Evolutionary conservation across 352 stramenopile species (phyloP), one percentile per base, ranked within the genome.

Genomic region (Globisporangium ultimum): DNA sequence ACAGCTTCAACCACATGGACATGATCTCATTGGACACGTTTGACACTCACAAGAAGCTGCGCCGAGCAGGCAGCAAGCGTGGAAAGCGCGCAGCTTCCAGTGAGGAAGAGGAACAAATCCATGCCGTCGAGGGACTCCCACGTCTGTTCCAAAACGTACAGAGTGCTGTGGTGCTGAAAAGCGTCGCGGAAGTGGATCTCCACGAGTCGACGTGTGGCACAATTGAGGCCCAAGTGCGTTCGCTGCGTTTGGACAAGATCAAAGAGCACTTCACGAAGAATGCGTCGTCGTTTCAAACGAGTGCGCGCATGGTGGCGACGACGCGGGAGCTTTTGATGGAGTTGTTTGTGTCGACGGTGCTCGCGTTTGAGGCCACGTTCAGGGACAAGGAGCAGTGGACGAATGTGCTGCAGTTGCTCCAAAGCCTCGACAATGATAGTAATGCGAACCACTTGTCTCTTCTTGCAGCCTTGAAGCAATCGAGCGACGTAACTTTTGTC

Each of bases 1-100:
- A 90, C 47, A 89, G 72, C 54, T 92, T 93, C 51, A 91, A 91
- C 59, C 55, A 83, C 9, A 69, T 89, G 48, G 84, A 95, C 38
- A 48, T 72, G n/a, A 72, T 93, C 24, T 86, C 80, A 18, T 63
- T 88, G 9, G 80, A 89, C 49, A 76, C 88, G 47, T 93, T 88
- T 48, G 80, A 91, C 41, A 88, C 80, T 24, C 69, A 85, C 58
- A 73, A 71, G 43, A 90, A 87, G 55, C 63, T 87, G 9, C 78
- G 67, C 1, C 73, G 78, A 55, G 42, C 60, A 0, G 53, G 67
- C 8, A 76, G 64, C 47, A 74, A 68, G 17, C 15, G 20, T 17
- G 5, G 60, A 55, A 49, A 48, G 43, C 17, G 60, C 51, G 46
- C 60, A 11, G 28, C 50, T 12, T 59, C 58, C 14, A 70, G 52